Percentiles rank a stretch among this genome's conserved stretches.
phyloP scores from a whole-genome alignment of 306 rosid genomes.

The Begonia masoniana region DNA sequence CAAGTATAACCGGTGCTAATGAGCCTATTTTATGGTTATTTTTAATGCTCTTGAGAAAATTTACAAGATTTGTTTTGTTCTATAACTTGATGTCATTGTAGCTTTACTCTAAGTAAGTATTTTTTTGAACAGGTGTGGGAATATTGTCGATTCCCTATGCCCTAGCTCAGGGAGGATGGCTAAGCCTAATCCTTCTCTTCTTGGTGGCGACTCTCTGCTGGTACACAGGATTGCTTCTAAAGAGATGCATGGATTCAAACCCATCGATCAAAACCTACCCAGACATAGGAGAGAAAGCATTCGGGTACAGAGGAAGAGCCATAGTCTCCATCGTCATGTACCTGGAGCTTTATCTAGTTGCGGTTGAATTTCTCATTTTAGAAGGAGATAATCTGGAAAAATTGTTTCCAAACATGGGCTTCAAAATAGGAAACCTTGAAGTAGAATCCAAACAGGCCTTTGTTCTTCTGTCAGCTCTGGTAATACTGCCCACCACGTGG shows the following conservation, averaged over 20 bases:
- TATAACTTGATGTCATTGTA: too few species aligned
- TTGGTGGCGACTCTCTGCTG: constrained; percentile 37
- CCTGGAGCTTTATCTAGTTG: constrained; percentile 35
- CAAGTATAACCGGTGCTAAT: too few species aligned
- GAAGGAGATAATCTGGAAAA: constrained; percentile 59
- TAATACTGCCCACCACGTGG: constrained; percentile 63
- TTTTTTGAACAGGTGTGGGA: constrained; percentile 45
- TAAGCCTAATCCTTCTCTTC: constrained; percentile 32
- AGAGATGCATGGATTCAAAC: constrained; percentile 37
- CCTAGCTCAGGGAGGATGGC: constrained; percentile 70
- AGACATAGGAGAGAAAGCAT: constrained; percentile 54
- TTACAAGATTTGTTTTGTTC: too few species aligned
- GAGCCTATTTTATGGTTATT: too few species aligned
- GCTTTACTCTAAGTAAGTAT: too few species aligned
- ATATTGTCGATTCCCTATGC: constrained; percentile 67
- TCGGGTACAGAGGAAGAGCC: constrained; percentile 42
- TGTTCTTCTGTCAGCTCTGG: constrained; percentile 29
- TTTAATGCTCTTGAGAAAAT: too few species aligned
- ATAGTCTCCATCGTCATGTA: constrained; percentile 30
- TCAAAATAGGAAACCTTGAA: constrained; percentile 20
- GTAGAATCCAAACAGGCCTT: constrained; percentile 31
- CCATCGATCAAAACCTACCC: constrained; percentile 33
- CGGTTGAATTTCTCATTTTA: constrained; percentile 42
- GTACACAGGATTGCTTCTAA: constrained; percentile 52
- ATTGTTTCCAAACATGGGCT: constrained; percentile 30